Conservation (phyloP, 1,284 basidiomycete genomes). For the Ustilago bromivora region DNA sequence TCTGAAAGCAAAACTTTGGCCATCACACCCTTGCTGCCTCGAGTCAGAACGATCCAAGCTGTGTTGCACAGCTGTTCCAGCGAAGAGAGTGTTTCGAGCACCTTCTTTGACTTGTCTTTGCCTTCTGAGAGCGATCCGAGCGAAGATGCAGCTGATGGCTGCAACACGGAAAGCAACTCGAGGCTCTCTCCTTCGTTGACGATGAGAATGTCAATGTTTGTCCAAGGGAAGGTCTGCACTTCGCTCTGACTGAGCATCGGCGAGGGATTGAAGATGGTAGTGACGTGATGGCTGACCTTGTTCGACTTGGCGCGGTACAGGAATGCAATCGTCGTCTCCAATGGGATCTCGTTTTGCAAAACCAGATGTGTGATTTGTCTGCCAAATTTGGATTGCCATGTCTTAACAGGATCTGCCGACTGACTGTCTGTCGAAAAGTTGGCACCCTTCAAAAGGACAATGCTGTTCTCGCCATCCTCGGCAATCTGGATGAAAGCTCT, state of each 20-base stretch:
- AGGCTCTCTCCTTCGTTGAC: constrained; percentile 74
- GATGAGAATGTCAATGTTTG: constrained; percentile 72
- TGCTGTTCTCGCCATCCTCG: constrained; percentile 67
- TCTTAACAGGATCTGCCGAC: constrained; percentile 35
- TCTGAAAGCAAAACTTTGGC: constrained; percentile 47
- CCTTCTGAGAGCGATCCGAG: constrained; percentile 27
- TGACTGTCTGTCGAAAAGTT: constrained; percentile 52
- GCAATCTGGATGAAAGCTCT: constrained; percentile 68
- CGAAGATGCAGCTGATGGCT: constrained; percentile 5
- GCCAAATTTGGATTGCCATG: constrained; percentile 19
- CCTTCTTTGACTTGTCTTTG: constrained; percentile 24
- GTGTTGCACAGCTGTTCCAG: constrained; percentile 37
- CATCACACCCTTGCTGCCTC: constrained; percentile 57
- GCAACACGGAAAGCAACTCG: constrained; percentile 63
- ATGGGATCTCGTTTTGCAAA: constrained; percentile 75
- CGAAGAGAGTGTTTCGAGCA: constrained; percentile 45
- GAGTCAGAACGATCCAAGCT: constrained; percentile 65
- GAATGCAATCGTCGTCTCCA: constrained; percentile 71
- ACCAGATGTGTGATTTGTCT: constrained; percentile 71
- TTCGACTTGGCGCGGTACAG: constrained; percentile 55
- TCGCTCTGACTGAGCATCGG: constrained; percentile 72
- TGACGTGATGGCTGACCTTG: constrained; percentile 22
- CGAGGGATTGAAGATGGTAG: constrained; percentile 73
- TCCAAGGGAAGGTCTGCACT: constrained; percentile 72
- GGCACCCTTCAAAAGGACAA: constrained; percentile 66